Conservation (phyloP, 352 stramenopile species). For the Globisporangium iwayamae region DNA sequence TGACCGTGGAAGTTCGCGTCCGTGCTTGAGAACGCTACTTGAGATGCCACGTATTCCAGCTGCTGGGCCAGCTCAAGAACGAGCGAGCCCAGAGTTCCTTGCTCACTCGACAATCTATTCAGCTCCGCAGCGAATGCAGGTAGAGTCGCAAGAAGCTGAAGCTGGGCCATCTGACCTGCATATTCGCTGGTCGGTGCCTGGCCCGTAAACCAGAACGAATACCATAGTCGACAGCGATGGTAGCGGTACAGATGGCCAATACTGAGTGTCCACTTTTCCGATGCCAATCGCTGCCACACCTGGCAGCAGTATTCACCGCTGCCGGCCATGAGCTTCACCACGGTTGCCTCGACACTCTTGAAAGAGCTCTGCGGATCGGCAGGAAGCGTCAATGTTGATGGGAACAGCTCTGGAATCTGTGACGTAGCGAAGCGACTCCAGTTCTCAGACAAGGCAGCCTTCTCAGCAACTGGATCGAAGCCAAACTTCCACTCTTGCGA, state of each 20-base stretch:
- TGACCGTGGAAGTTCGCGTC: slow-evolving; percentile 26
- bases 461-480: slow-evolving; percentile 14
- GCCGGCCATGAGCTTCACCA: slow-evolving; percentile 8
- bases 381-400: slow-evolving; percentile 20
- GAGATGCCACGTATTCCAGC: slow-evolving; percentile 43
- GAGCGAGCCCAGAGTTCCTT: slow-evolving; percentile 26
- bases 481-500: slow-evolving; percentile 48
- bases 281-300: slow-evolving; percentile 1
- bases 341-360: neutral
- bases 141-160: slow-evolving; percentile 36
- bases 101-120: slow-evolving; percentile 33
- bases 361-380: slow-evolving; percentile 7
- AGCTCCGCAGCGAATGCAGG: slow-evolving; percentile 36
- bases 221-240: slow-evolving; percentile 35
- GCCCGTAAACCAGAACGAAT: slow-evolving; percentile 31
- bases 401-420: slow-evolving; percentile 35
- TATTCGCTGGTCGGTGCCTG: slow-evolving; percentile 10
- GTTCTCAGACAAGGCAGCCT: slow-evolving; percentile 12
- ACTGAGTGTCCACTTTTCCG: slow-evolving; percentile 5
- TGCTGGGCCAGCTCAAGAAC: slow-evolving; percentile 50
- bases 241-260: slow-evolving; percentile 10
- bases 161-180: slow-evolving; percentile 20
- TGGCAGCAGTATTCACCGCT: slow-evolving; percentile 4
- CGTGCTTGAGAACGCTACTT: slow-evolving; percentile 14
- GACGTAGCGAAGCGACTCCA: slow-evolving; percentile 28